Conservation (phyloP, 163 green algal genomes). For the Prototheca cutis region DNA sequence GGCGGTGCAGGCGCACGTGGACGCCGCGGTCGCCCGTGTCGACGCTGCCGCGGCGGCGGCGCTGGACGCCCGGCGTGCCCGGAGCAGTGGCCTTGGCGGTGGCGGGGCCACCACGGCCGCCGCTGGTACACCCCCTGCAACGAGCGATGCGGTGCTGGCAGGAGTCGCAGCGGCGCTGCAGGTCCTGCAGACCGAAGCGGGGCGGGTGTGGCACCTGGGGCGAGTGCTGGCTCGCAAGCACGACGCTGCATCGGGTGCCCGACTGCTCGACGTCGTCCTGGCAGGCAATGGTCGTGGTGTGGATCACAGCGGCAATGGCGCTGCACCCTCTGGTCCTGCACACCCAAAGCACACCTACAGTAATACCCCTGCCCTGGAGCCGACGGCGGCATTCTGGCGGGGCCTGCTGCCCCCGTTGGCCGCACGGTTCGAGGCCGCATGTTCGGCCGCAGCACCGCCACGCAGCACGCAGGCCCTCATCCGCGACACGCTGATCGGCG, state of each 20-base stretch:
- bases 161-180: conserved; percentile 39
- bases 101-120: no score
- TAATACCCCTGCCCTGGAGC: no score
- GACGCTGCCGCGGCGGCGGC: neutral
- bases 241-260: conserved; percentile 76
- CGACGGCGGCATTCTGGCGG: neutral
- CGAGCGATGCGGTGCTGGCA: neutral
- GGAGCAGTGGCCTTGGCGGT: neutral
- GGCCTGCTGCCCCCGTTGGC: neutral
- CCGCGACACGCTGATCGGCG: conserved; percentile 47
- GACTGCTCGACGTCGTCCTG: conserved; percentile 75
- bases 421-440: neutral
- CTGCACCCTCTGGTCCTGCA: no score
- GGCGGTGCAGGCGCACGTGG: conserved; percentile 28
- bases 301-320: no score
- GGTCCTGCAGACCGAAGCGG: conserved; percentile 5
- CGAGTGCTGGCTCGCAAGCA: conserved; percentile 86
- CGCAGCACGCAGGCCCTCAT: conserved; percentile 16
- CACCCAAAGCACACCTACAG: no score
- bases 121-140: no score
- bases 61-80: neutral
- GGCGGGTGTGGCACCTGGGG: conserved; percentile 85
- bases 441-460: neutral
- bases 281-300: no score
- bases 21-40: neutral